These are phyloP conservation scores for Peronosclerospora sorghi DNA, from an alignment of 352 stramenopile species.

Conservation along the genomic window DNA sequence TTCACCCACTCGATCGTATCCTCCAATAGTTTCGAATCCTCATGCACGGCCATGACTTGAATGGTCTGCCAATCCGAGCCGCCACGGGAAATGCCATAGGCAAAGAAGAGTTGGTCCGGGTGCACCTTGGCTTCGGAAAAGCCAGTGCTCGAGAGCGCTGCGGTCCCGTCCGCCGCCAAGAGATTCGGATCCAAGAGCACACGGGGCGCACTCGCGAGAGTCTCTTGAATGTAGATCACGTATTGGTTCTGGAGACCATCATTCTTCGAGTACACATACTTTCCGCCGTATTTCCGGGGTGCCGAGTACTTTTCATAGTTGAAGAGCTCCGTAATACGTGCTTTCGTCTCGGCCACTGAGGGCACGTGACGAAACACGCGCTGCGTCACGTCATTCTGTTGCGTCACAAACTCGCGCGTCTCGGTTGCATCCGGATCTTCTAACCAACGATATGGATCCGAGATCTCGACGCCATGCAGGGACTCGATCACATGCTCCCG, in stretches of 20 bases:
- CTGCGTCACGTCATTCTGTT: slow-evolving; percentile 65
- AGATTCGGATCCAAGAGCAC: slow-evolving; percentile 82
- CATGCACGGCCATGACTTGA: slow-evolving; percentile 69
- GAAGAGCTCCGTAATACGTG: slow-evolving; percentile 74
- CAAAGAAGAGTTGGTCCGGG: slow-evolving; percentile 68
- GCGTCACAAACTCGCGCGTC: slow-evolving; percentile 68
- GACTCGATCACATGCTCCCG: slow-evolving; percentile 39
- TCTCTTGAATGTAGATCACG: slow-evolving; percentile 82
- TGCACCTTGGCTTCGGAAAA: slow-evolving; percentile 64
- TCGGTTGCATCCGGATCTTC: slow-evolving; percentile 72
- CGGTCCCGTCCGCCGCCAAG: slow-evolving; percentile 60
- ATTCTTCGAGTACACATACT: slow-evolving; percentile 84
- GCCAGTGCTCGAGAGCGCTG: slow-evolving; percentile 42
- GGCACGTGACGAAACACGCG: slow-evolving; percentile 51
- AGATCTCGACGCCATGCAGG: slow-evolving; percentile 44
- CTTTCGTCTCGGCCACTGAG: slow-evolving; percentile 61
- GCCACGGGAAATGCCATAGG: slow-evolving; percentile 68
- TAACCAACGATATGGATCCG: slow-evolving; percentile 65
- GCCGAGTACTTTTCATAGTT: slow-evolving; percentile 85
- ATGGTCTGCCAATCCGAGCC: slow-evolving; percentile 85
- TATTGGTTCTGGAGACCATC: slow-evolving; percentile 82
- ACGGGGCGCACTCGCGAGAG: slow-evolving; percentile 40
- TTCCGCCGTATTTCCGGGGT: slow-evolving; percentile 56
- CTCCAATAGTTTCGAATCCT: slow-evolving; percentile 52
- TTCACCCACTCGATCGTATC: slow-evolving; percentile 85